Base-by-base conservation (phyloP, 1,284 basidiomycete genomes). In the Microbotryomycetes sp. region DNA sequence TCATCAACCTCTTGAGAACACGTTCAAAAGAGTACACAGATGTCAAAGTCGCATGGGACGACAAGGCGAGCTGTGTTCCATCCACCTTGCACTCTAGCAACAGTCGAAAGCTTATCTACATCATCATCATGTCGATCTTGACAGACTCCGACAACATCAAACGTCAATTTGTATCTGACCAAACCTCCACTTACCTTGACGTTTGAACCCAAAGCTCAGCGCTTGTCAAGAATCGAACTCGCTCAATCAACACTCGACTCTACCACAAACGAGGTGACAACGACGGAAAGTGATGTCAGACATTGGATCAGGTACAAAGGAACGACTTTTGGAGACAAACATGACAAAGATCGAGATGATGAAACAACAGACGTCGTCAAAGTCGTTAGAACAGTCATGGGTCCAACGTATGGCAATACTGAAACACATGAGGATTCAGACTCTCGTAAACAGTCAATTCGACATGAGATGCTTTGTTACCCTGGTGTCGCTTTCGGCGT, bases 401-500 rank as follows among this genome's bases (percentile, higher is more conserved):
- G 65, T 3, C 67, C 65, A 15, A 64, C 63, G 16, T 62, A 62
- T 25, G 54, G 14, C 55, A 51, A 26, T 53, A 49, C 31, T 42
- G 23, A 26, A 31, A 19, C 2, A 25, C 26, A n/a, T n/a, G 23
- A 6, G 45, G 46, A 14, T n/a, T 3, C 54, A 26, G n/a, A n/a
- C n/a, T 3, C 25, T 45, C 29, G 48, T 16, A 6, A 47, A 50
- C 6, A 57, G 46, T 5, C 62, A 69, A 23, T n/a, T n/a, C n/a
- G n/a, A n/a, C n/a, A n/a, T n/a, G 54, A 62, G 46, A 51, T 69
- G 31, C 54, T 70, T 5, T 53, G 54, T 42, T 71, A 71, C 26
- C 70, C 70, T 1, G 70, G 70, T 6, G 68, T 71, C 6, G 59
- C 66, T 1, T 65, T 71, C 22, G 65, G 61, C 2, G 56, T 71